A percentile compares a stretch with the other conserved stretches of the same genome.
Conservation (phyloP, 2,329 filamentous ascomycete genomes). For the Aspergillus piperis region DNA sequence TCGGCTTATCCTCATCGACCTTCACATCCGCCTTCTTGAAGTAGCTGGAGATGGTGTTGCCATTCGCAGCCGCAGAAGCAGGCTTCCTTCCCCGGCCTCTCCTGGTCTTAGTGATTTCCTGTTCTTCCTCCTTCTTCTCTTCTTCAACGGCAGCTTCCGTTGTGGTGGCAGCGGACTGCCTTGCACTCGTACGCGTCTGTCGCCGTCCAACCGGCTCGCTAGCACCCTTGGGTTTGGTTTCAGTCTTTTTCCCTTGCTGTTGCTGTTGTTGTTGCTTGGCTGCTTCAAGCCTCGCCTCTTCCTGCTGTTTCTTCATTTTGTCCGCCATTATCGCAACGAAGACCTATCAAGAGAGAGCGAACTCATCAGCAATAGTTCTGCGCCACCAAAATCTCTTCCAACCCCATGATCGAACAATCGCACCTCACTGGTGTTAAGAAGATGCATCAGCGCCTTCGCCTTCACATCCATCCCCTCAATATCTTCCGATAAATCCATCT, state of each 20-base stretch:
- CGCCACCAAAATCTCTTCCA: neutral
- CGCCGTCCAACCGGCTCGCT: conserved; percentile 26
- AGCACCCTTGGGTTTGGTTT: conserved; percentile 28
- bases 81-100: conserved; percentile 32
- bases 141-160: conserved; percentile 19
- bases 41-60: conserved; percentile 58
- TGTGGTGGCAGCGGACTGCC: conserved; percentile 15
- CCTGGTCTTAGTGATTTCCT: conserved; percentile 26
- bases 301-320: conserved; percentile 52
- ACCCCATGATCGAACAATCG: conserved; percentile 8
- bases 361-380: conserved; percentile 7
- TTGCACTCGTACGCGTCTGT: conserved; percentile 35
- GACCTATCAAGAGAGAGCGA: conserved; percentile 32
- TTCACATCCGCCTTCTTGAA: conserved; percentile 62
- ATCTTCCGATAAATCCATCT: conserved; percentile 24
- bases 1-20: conserved; percentile 54
- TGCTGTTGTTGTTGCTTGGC: conserved; percentile 30
- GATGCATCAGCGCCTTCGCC: conserved; percentile 47
- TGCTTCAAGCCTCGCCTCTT: conserved; percentile 42
- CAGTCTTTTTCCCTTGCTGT: conserved; percentile 25
- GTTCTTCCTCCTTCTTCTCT: conserved; percentile 18
- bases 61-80: conserved; percentile 22
- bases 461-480: conserved; percentile 47
- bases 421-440: conserved; percentile 50
- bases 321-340: conserved; percentile 54